phyloP scores from a whole-genome alignment of 2,329 filamentous ascomycete species.

The Fusarium piperis region DNA sequence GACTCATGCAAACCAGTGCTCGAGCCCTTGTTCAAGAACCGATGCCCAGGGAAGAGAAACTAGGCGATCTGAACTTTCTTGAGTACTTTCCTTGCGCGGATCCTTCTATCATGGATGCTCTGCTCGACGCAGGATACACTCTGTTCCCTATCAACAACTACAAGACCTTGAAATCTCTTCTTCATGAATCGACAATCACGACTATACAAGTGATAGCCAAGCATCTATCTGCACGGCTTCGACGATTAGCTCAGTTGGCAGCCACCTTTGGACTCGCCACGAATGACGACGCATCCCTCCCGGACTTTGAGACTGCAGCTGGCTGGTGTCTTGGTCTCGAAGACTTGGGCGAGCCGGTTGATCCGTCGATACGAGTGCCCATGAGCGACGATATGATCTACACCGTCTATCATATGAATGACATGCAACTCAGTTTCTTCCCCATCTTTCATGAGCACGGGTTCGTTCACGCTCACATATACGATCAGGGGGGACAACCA shows the following conservation, averaged over 20 bases:
- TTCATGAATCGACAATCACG: accelerated
- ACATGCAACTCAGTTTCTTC: not conserved
- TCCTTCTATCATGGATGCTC: too few species aligned
- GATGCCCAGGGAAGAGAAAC: not conserved
- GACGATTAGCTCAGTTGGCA: not conserved
- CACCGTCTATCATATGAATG: not conserved
- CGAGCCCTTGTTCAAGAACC: not conserved
- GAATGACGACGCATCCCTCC: not conserved
- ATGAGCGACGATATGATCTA: not conserved
- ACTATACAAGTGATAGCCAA: not conserved
- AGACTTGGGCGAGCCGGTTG: not conserved
- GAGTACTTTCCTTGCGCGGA: too few species aligned
- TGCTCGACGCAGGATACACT: not conserved
- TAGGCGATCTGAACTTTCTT: too few species aligned
- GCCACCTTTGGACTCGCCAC: not conserved
- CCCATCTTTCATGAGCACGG: not conserved
- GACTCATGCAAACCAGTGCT: not conserved
- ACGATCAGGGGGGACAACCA: not conserved
- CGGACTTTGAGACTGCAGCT: not conserved
- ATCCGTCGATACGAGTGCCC: not conserved
- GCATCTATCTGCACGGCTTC: not conserved
- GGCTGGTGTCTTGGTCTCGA: not conserved
- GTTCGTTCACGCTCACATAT: not conserved
- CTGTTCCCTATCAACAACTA: not conserved
- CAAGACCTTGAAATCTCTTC: accelerated